Evolutionary conservation across 2,329 filamentous ascomycete species (phyloP), one percentile per base, ranked within the genome.

Genomic region (Aspergillus thermomutatus): DNA sequence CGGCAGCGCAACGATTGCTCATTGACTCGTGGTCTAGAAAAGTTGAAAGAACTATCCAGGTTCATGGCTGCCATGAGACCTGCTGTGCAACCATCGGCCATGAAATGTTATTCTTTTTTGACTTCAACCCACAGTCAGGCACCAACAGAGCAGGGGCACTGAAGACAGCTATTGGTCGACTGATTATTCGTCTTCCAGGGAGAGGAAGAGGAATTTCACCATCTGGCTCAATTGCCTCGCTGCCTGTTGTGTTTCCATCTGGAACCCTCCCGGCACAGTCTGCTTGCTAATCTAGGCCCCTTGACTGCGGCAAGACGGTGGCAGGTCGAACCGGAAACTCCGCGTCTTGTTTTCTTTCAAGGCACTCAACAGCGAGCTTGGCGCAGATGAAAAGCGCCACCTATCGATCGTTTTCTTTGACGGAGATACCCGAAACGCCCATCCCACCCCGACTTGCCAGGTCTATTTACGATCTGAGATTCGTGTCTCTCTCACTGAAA

Each of bases 291-390:
- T 14, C 43, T 46, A 6, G 43, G 11, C 40, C 34, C 27, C 45
- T 41, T 26, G 31, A 31, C 54, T 41, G 43, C 37, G 50, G 45
- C 50, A 48, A 23, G 53, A 34, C 52, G 51, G 19, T 56, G 54
- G 49, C 51, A 52, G 48, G 46, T 37, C 26, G 26, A 47, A 49
- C 40, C 43, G 41, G 48, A 41, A 54, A 43, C 50, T 59, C 57
- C 54, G 53, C 50, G 31, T 49, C 50, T 14, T 25, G 49, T 48
- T 57, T 56, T 56, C 50, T 50, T 59, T 54, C 49, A 54, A 49
- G 49, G 51, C 31, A 26, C 21, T 55, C 49, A 54, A 59, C 56
- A 52, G 49, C 25, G 48, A 52, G 47, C 57, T 56, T 59, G 57
- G 57, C 57, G 54, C 50, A 41, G 34, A 43, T 41, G 54, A 54